Evolutionary conservation across 1,284 basidiomycete species (phyloP), one percentile per base, ranked within the genome.

Genomic region (Irpex sp.): DNA sequence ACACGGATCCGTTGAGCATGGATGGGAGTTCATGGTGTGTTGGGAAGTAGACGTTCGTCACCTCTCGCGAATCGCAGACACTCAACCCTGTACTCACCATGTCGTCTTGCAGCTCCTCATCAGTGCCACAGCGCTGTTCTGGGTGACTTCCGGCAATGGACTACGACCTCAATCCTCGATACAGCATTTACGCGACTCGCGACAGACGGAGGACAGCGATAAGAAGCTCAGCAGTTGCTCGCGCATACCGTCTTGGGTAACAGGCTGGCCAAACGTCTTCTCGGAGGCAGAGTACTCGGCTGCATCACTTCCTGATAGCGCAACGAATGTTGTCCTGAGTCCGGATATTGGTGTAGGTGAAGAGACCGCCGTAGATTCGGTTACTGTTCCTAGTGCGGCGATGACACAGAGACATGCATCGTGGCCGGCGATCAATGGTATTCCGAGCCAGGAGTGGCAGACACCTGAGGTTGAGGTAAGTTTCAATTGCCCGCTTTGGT

Each of bases 21-120:
- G 78, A 4, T 85, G 81, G 81, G 77, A 86, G 15, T 85, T 84
- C 68, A 74, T 87, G 1, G 78, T 77, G 11, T 79, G 79, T 62
- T 87, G 85, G 66, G 80, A 80, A 4, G 74, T 72, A 11, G 84
- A 86, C 68, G 83, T 83, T 51, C 36, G 69, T 62, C 40, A 34
- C n/a, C 40, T 47, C 13, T 34, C 31, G 6, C 21, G 47, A 15
- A 34, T 19, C 62, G 56, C 59, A 56, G n/a, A 17, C 38, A 37
- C 15, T 15, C 34, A 8, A 4, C 4, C 8, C 17, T 4, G 8
- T 17, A 21, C 37, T 63, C 26, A 17, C 47, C 31, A 7, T 19
- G 5, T 34, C 48, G 15, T 13, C 17, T 5, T 15, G 1, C 59
- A 73, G 72, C 69, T 73, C 17, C 62, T 73, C 57, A 57, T 73